A percentile compares a stretch with the other conserved stretches of the same genome.
phyloP scores from a whole-genome alignment of 2,329 filamentous ascomycete genomes.

The Colletotrichum theobromicola region DNA sequence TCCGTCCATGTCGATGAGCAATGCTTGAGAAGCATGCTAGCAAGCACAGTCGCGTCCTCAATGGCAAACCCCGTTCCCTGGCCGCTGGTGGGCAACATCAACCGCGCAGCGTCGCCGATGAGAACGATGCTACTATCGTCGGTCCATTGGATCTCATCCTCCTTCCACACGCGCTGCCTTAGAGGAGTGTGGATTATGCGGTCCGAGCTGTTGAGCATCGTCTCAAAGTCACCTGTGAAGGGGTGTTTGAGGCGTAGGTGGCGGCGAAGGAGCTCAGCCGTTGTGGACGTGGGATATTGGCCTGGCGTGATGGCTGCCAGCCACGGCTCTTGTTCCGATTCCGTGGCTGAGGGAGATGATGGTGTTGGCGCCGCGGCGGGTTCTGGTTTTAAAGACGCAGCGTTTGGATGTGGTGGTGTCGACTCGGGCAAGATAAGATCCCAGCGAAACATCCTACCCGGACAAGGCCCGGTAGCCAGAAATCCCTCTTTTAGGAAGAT shows the following conservation, averaged over 20 bases:
- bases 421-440: constrained; percentile 28
- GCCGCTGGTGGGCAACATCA: constrained; percentile 30
- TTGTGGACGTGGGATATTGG: constrained; percentile 3
- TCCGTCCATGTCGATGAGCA: accelerated
- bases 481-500: constrained; percentile 24
- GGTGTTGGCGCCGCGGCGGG: background rate
- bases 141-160: constrained; percentile 26
- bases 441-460: constrained; percentile 26
- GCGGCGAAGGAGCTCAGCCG: background rate
- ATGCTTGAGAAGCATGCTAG: constrained; percentile 21
- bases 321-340: background rate
- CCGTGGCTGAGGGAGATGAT: background rate
- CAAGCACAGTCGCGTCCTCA: constrained; percentile 29
- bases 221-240: constrained; percentile 23
- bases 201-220: constrained; percentile 24
- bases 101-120: constrained; percentile 26
- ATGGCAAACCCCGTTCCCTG: constrained; percentile 30
- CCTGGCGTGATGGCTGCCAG: background rate
- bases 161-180: constrained; percentile 28
- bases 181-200: constrained; percentile 29
- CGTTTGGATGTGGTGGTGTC: background rate
- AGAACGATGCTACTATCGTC: constrained; percentile 20
- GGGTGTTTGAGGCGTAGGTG: constrained; percentile 21
- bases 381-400: background rate
- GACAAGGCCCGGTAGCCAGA: constrained; percentile 24